These are phyloP conservation scores for Lathyrus tuberosus DNA, from an alignment of 306 rosid species.

Conservation along the genomic window DNA sequence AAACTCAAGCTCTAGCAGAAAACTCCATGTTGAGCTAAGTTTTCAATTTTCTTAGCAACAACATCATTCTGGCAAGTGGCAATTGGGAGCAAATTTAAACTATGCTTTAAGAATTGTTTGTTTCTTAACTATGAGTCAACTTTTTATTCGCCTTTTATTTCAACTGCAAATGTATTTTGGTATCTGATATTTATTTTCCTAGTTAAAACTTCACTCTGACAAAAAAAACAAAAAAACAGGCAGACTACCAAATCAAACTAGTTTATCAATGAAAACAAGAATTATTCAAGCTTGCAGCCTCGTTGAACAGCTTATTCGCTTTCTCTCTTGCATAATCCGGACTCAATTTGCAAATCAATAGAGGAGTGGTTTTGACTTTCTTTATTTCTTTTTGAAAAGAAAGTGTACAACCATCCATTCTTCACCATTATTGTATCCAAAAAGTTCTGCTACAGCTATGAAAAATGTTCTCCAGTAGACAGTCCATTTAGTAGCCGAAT, in stretches of 20 bases:
- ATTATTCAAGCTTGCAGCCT: conserved; percentile 5
- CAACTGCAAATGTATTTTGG: too few species aligned
- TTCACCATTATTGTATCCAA: conserved; percentile 82
- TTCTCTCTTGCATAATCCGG: background rate
- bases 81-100: background rate
- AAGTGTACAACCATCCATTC: conserved; percentile 92
- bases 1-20: too few species aligned
- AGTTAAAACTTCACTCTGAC: too few species aligned
- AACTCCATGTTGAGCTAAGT: background rate
- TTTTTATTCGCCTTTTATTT: too few species aligned
- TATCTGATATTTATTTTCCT: too few species aligned
- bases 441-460: conserved; percentile 86
- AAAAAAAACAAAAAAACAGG: background rate
- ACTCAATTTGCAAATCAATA: background rate
- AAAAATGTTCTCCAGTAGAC: conserved; percentile 96
- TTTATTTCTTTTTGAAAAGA: conserved; percentile 74
- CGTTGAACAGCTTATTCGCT: background rate
- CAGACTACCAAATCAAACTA: conserved; percentile 5
- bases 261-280: background rate
- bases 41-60: background rate
- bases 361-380: conserved; percentile 4
- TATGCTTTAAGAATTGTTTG: background rate
- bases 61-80: background rate
- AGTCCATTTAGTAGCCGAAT: conserved; percentile 85
- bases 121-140: background rate